A percentile compares a stretch with the other conserved stretches of the same genome.
Conservation (phyloP, 2,329 filamentous ascomycete genomes). For the Fusarium fracticaudum region DNA sequence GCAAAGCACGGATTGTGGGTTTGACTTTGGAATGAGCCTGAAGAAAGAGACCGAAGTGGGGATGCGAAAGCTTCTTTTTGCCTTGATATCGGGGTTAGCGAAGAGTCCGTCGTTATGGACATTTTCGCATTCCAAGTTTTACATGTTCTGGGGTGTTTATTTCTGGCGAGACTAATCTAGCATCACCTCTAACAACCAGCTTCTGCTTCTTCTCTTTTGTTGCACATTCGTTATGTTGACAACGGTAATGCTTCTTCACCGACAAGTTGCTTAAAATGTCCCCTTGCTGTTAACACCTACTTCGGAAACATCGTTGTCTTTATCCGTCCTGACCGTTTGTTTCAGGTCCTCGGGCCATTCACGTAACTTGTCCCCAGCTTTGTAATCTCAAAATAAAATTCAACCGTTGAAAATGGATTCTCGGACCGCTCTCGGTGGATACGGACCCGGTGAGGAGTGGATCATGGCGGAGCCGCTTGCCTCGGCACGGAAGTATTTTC, state of each 20-base stretch:
- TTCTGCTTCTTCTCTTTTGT: neutral
- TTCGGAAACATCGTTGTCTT: neutral
- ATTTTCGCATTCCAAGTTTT: neutral
- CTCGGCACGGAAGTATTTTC: slow-evolving; percentile 3
- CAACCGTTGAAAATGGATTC: neutral
- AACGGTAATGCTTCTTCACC: neutral
- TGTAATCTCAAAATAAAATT: slow-evolving; percentile 2
- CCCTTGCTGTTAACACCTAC: neutral
- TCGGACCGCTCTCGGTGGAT: neutral
- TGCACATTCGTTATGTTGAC: neutral
- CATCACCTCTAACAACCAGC: neutral
- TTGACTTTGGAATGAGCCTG: neutral
- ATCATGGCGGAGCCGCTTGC: neutral
- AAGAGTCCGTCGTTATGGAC: neutral
- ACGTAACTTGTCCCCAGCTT: neutral
- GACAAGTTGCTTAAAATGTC: neutral
- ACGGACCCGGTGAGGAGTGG: neutral
- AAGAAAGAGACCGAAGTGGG: neutral
- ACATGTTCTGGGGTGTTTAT: neutral
- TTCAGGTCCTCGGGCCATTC: neutral
- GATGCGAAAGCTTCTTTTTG: neutral
- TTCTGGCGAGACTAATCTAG: neutral
- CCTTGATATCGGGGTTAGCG: neutral
- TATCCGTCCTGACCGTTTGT: neutral
- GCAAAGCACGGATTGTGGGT: neutral